Conservation (phyloP, 345 rosid species). For the Sonneratia caseolaris region DNA sequence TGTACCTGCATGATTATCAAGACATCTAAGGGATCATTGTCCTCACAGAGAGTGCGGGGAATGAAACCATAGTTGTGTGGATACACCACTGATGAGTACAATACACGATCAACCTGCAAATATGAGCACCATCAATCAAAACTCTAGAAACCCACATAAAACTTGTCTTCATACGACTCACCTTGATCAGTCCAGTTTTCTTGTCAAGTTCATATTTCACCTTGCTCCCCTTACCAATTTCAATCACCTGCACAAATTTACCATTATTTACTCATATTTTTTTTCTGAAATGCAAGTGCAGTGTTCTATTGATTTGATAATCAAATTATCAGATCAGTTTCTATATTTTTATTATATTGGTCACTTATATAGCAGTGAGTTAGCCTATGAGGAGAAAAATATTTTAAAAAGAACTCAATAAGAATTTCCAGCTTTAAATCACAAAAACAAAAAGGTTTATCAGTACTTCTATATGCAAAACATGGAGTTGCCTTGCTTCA, state of each 20-base stretch:
- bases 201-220: constrained; percentile 98
- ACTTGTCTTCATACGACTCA: constrained; percentile 9
- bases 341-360: not conserved
- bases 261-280: not conserved
- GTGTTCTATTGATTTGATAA: not conserved
- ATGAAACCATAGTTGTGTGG: constrained; percentile 79
- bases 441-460: not conserved
- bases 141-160: not conserved
- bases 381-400: not conserved
- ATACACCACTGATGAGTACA: constrained; percentile 61
- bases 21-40: constrained; percentile 49
- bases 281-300: not conserved
- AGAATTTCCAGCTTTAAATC: not conserved
- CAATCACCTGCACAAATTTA: constrained; percentile 58
- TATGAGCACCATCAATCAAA: constrained; percentile 2
- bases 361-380: not conserved
- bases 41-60: constrained; percentile 48
- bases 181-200: constrained; percentile 93
- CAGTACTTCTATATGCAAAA: not conserved
- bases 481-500: not conserved
- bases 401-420: not conserved
- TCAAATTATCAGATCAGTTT: not conserved
- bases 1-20: constrained; percentile 62
- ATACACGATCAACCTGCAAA: constrained; percentile 33
- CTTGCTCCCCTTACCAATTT: constrained; percentile 91